Conservation (phyloP, 148 eudicot species). For the Camellia sinensis region DNA sequence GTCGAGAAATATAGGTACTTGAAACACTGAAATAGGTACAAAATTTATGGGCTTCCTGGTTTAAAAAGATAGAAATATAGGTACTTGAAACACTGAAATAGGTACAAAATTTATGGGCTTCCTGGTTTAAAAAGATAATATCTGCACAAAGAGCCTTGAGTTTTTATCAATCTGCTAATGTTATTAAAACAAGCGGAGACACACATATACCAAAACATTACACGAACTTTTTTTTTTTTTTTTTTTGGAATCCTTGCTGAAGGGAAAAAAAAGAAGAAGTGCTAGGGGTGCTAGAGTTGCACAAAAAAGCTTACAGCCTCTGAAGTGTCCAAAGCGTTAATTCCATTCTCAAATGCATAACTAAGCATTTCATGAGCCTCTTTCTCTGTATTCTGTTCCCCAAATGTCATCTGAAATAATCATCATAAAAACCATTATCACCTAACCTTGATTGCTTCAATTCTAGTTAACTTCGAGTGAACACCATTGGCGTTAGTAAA, state of each 20-base stretch:
- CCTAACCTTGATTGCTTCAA: neutral
- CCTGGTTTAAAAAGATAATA: neutral
- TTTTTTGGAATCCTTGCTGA: neutral
- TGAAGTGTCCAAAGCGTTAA: slow-evolving; percentile 80
- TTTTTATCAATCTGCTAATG: neutral
- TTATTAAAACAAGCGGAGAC: neutral
- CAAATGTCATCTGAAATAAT: slow-evolving; percentile 81
- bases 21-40: neutral
- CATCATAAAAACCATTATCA: slow-evolving; percentile 13
- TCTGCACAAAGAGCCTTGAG: slow-evolving; percentile 1
- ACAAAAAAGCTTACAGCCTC: slow-evolving; percentile 60
- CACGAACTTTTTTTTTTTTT: neutral
- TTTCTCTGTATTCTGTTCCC: slow-evolving; percentile 93
- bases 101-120: neutral
- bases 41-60: neutral
- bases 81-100: neutral
- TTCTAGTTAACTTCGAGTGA: no score
- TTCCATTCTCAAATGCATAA: slow-evolving; percentile 81
- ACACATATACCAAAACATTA: neutral
- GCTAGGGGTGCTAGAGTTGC: slow-evolving; percentile 6
- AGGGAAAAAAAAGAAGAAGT: neutral
- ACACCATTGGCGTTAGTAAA: no score
- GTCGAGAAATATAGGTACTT: neutral
- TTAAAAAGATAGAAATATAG: neutral
- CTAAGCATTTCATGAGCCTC: slow-evolving; percentile 87